Conservation (phyloP, 2,329 filamentous ascomycete species). For the Alternaria longipes region DNA sequence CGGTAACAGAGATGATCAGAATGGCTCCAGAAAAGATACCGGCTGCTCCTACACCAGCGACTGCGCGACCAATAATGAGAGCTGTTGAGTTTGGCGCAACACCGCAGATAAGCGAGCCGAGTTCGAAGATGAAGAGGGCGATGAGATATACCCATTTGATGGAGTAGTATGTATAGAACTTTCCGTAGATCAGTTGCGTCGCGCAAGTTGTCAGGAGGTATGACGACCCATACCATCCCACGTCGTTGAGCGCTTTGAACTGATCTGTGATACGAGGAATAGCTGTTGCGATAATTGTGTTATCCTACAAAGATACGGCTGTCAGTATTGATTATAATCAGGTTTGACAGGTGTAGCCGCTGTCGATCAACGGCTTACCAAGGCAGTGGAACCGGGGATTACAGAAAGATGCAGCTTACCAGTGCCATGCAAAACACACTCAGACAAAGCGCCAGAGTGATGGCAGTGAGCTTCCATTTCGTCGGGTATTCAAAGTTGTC, state of each 20-base stretch:
- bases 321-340: background rate
- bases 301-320: slow-evolving; percentile 43
- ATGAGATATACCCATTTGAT: slow-evolving; percentile 59
- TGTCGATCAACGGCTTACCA: slow-evolving; percentile 11
- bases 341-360: slow-evolving; percentile 1
- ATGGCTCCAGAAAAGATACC: slow-evolving; percentile 62
- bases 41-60: slow-evolving; percentile 61
- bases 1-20: slow-evolving; percentile 57
- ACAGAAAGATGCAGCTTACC: slow-evolving; percentile 28
- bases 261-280: slow-evolving; percentile 60
- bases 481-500: slow-evolving; percentile 49
- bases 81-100: slow-evolving; percentile 60
- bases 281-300: slow-evolving; percentile 60
- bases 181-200: slow-evolving; percentile 52
- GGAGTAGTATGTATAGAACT: slow-evolving; percentile 58
- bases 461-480: slow-evolving; percentile 44
- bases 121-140: slow-evolving; percentile 60
- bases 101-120: slow-evolving; percentile 63
- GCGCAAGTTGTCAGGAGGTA: slow-evolving; percentile 56
- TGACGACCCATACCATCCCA: slow-evolving; percentile 57
- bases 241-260: slow-evolving; percentile 57
- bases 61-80: slow-evolving; percentile 62
- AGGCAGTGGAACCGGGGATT: slow-evolving; percentile 2
- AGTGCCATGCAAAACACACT: slow-evolving; percentile 53
- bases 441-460: slow-evolving; percentile 47